phyloP scores from a whole-genome alignment of 805 yeast genomes.

The Jamesozyma piceae region DNA sequence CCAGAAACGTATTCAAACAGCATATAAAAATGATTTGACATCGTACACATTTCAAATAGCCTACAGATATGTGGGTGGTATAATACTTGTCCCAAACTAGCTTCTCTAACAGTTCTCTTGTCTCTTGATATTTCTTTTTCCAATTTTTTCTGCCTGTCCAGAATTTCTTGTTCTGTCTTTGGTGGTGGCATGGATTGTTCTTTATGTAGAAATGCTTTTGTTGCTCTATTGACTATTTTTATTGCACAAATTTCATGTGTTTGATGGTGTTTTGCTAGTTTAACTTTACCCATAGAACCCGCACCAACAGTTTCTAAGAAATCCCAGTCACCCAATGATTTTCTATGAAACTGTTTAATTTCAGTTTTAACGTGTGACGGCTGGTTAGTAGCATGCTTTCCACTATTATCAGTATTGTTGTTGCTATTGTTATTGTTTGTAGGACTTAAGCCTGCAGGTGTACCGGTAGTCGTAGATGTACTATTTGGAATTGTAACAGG shows the following conservation, averaged over 20 bases:
- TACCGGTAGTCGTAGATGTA: too few relatives aligned
- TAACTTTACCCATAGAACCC: constrained; percentile 98
- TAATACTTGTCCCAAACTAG: constrained; percentile 80
- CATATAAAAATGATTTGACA: constrained; percentile 96
- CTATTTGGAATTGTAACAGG: constrained; percentile 13
- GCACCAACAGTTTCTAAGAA: constrained; percentile 93
- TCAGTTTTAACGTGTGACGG: not conserved
- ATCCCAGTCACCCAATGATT: constrained; percentile 94
- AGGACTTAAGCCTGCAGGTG: not conserved
- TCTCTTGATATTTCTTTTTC: constrained; percentile 85
- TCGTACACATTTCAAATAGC: constrained; percentile 85
- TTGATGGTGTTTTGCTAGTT: constrained; percentile 75
- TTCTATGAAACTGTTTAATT: constrained; percentile 55
- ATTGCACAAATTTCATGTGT: constrained; percentile 85
- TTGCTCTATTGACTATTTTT: constrained; percentile 87
- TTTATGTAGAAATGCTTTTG: constrained; percentile 65
- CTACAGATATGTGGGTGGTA: constrained; percentile 91
- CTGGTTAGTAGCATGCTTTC: not conserved
- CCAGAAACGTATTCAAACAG: constrained; percentile 94
- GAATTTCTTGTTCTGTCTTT: constrained; percentile 40
- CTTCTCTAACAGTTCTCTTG: constrained; percentile 87
- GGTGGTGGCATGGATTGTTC: constrained; percentile 65
- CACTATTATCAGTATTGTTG: not conserved
- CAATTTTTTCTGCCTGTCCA: constrained; percentile 56
- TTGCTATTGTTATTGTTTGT: constrained; percentile 2